phyloP scores from a whole-genome alignment of 2,329 filamentous ascomycete genomes.

The Ascochyta clinopodiicola region DNA sequence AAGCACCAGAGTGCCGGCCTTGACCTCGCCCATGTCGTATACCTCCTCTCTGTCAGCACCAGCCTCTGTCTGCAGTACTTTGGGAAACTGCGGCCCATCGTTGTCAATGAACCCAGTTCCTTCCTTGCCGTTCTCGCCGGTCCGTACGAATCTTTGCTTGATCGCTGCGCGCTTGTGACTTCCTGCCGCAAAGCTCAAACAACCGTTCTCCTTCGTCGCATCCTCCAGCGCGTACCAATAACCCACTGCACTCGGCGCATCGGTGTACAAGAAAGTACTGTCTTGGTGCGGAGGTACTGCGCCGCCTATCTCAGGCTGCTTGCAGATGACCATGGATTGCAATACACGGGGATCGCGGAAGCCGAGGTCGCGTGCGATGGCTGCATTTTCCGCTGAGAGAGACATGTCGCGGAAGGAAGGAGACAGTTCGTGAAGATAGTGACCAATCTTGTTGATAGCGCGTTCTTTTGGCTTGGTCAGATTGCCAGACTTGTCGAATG shows the following conservation, averaged over 20 bases:
- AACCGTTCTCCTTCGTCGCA: constrained; percentile 84
- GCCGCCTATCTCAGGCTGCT: constrained; percentile 94
- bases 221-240: constrained; percentile 99
- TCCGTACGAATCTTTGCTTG: constrained; percentile 76
- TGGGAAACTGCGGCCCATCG: constrained; percentile 68
- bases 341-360: constrained; percentile 79
- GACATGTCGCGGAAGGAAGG: constrained; percentile 58
- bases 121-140: constrained; percentile 36
- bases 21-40: constrained; percentile 85
- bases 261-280: constrained; percentile 88
- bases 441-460: constrained; percentile 76
- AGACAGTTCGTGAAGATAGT: constrained; percentile 57
- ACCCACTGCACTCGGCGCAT: constrained; percentile 86
- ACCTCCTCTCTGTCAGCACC: constrained; percentile 56
- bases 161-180: constrained; percentile 79
- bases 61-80: constrained; percentile 46
- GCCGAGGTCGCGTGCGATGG: constrained; percentile 73
- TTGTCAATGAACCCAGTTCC: constrained; percentile 66
- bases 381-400: constrained; percentile 62
- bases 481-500: constrained; percentile 70
- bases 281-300: constrained; percentile 92
- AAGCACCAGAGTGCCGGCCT: constrained; percentile 86
- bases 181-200: constrained; percentile 83
- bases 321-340: constrained; percentile 98
- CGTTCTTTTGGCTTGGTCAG: constrained; percentile 80